Evolutionary conservation across 176 grass and related monocot species (phyloP), one percentile per base, ranked within the genome.

Genomic region (Ananas comosus): DNA sequence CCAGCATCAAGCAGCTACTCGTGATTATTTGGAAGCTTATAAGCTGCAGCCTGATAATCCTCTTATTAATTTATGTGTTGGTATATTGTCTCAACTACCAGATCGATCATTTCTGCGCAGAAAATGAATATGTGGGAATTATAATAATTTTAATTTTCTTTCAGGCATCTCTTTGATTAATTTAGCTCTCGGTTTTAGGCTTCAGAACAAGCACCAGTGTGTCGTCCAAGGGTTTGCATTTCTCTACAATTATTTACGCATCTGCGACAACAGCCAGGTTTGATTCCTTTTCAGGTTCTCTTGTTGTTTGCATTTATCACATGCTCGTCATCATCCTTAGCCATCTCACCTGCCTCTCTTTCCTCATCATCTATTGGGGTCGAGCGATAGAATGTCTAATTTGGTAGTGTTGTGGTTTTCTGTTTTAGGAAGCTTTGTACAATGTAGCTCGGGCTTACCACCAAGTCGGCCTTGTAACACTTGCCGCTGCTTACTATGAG

Each of bases 1-100:
- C 50, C 93, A 92, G 57, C 93, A 92, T 78, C 93, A 97, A 77
- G 69, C 89, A 18, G 83, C 93, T 72, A 80, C 86, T 74, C 74
- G 76, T 18, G 93, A 97, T 80, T 97, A 97, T 67, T 83, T 97
- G 71, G 89, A 90, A 57, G 93, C 93, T 69, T 92, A 87, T 79
- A 97, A 90, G 74, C 50, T 97, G 71, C 84, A 92, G 49, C 86
- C 93, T 8, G 86, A 97, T 61, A 90, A 83, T 72, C 86, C 93
- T 23, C 72, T 97, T 18, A 82, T 92, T 56, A 97, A 92, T 79
- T 82, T 97, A 10, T 97, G 93, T 67, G 88, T 91, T 65, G 92
- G 90, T 86, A 86, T 65, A 64, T 64, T n/a, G 64, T 51, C 61
- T 19, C 18, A 4, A 59, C 7, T 63, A 12, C 2, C 13, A 71